Evolutionary conservation across 495 filamentous ascomycete genomes (phyloP).

Genomic region (Cercophora sp.): DNA sequence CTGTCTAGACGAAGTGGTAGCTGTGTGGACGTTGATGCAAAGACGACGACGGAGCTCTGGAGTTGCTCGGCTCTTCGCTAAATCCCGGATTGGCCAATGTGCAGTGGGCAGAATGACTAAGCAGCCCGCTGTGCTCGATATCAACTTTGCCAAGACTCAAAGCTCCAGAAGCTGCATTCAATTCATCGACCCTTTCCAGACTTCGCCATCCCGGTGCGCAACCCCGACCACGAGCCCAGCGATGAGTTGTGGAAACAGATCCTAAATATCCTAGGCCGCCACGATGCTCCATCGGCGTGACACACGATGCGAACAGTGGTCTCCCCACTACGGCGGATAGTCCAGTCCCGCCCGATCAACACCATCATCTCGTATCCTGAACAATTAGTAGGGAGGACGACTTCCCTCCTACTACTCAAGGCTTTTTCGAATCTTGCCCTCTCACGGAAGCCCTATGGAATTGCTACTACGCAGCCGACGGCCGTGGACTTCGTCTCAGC

Average conservation of each 20-base stretch:
- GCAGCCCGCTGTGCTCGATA: neutral
- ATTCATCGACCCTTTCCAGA: too few species aligned
- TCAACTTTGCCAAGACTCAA: neutral
- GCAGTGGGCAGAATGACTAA: constrained; percentile 10
- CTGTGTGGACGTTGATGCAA: constrained; percentile 7
- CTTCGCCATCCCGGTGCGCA: too few species aligned
- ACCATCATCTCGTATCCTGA: too few species aligned
- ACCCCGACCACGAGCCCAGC: too few species aligned
- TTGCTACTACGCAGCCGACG: neutral
- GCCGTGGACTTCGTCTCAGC: too few species aligned
- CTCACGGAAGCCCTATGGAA: neutral
- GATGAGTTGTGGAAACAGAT: too few species aligned
- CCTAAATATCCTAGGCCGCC: neutral
- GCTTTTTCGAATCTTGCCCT: too few species aligned
- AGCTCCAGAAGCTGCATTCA: neutral
- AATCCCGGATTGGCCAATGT: constrained; percentile 11
- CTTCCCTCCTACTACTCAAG: too few species aligned
- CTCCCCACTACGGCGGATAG: constrained; percentile 8
- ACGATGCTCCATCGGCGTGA: neutral
- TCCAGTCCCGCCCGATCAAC: constrained; percentile 1
- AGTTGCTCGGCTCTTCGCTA: constrained; percentile 4
- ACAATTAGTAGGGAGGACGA: too few species aligned
- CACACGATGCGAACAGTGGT: constrained; percentile 19
- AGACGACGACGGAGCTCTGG: constrained; percentile 7
- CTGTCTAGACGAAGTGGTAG: constrained; percentile 3